Base-by-base conservation (phyloP, 805 yeast genomes). In the Brettanomyces bruxellensis region DNA sequence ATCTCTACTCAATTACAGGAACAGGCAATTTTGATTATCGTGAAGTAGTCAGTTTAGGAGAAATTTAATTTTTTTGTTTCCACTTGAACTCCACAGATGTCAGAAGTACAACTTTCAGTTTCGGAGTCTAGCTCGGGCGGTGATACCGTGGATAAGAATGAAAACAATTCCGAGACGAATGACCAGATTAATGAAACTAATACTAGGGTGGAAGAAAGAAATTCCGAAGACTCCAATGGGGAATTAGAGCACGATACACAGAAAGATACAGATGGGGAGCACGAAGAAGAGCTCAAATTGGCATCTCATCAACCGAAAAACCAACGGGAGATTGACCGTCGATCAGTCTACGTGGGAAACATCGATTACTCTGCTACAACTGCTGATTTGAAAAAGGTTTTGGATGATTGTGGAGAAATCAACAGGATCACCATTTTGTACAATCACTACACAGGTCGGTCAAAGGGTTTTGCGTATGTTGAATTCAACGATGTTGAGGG, bases 381-480 rank as follows among this genome's bases (percentile, higher is more conserved):
- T 34, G 78, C 79, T 51, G 95, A 86, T 55, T 69, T 87, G 34
- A 88, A 84, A 58, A 76, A 81, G 48, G 83, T 81, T 51, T 85
- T 87, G 64, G 72, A 76, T 44, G 65, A 75, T 11, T 79, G 80
- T 40, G 95, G 95, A 1, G 72, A 75, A 14, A 83, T 88, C 46
- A 82, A 85, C 59, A 73, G 95, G 54, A 88, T 88, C 34, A 86
- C 93, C 5, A 86, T 88, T 42, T 65, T 85, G 60, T 68, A 73
- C 52, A 84, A 87, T 65, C 79, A 78, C 62, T 68, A 67, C 55
- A 79, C 90, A 0, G 91, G 93, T 4, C 81, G 75, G 52, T 90
- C 95, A 40, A 85, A 83, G 62, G 95, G 96, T 3, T 86, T 73
- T 65, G 95, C 95, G 0, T 87, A 86, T 62, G 75, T 87, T 51